Conservation (phyloP, 176 grass and related monocot genomes). For the Triticum turgidum region DNA sequence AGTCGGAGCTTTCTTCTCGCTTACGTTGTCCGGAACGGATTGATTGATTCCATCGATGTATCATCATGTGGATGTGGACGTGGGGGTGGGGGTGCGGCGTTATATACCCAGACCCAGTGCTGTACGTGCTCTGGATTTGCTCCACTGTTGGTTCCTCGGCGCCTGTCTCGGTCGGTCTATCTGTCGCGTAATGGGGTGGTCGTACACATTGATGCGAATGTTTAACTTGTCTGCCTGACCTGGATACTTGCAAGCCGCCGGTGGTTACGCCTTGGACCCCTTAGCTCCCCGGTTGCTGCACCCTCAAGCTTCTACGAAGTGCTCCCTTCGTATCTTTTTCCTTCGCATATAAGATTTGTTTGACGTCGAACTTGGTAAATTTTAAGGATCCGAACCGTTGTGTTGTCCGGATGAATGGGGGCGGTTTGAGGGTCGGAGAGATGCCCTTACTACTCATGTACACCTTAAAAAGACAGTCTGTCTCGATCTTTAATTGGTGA, state of each 20-base stretch:
- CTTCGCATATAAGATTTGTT: no score
- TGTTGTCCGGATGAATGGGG: no score
- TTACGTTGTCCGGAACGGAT: neutral
- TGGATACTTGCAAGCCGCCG: neutral
- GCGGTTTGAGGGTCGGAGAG: no score
- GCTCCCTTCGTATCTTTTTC: no score
- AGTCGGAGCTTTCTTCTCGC: neutral
- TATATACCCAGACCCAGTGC: neutral
- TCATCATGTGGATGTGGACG: neutral
- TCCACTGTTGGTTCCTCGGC: neutral
- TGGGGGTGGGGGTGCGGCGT: neutral
- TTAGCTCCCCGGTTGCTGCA: neutral
- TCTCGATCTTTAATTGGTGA: no score
- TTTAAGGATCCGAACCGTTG: no score
- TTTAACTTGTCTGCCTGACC: neutral
- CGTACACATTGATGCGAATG: neutral
- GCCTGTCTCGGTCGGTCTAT: neutral
- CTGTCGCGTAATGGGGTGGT: neutral
- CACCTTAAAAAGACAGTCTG: no score
- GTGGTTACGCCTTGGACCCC: neutral
- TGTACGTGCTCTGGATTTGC: no score
- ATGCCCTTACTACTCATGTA: no score
- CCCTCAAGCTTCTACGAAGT: neutral
- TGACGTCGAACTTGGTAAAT: no score
- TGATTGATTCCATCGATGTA: neutral